phyloP scores from a whole-genome alignment of 1,284 basidiomycete genomes.

The Cryptococcus hybrid region DNA sequence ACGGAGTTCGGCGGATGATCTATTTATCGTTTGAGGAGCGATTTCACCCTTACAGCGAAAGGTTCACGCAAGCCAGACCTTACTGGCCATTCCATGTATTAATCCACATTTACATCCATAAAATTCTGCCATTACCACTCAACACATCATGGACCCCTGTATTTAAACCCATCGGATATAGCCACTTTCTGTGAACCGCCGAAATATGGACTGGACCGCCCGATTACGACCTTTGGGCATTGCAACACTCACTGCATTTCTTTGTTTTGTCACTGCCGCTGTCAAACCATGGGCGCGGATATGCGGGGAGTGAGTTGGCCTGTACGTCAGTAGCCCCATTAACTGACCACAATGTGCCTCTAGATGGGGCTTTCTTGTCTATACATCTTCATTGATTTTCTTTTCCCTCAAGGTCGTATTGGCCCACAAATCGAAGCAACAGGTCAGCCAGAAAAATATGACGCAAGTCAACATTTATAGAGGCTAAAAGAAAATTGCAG shows the following conservation, averaged over 20 bases:
- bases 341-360: conserved; percentile 5
- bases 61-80: too few relatives aligned
- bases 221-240: conserved; percentile 20
- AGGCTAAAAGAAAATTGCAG: conserved; percentile 4
- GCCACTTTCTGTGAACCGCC: background rate
- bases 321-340: background rate
- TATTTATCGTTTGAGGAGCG: too few relatives aligned
- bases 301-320: conserved; percentile 34
- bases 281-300: conserved; percentile 32
- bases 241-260: conserved; percentile 32
- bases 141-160: too few relatives aligned
- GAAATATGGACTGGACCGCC: conserved; percentile 7
- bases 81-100: too few relatives aligned
- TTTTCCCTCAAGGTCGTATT: conserved; percentile 47
- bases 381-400: conserved; percentile 46
- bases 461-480: too few relatives aligned
- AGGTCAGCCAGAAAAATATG: conserved; percentile 19
- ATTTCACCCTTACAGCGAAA: too few relatives aligned
- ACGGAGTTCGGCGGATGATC: too few relatives aligned
- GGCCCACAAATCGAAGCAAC: conserved; percentile 44
- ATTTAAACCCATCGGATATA: too few relatives aligned
- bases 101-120: too few relatives aligned
- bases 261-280: conserved; percentile 40
- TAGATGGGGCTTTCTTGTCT: conserved; percentile 47
- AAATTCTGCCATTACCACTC: too few relatives aligned